These are phyloP conservation scores for Andrographis paniculata DNA, from an alignment of 305 asterid species.

Conservation along the genomic window DNA sequence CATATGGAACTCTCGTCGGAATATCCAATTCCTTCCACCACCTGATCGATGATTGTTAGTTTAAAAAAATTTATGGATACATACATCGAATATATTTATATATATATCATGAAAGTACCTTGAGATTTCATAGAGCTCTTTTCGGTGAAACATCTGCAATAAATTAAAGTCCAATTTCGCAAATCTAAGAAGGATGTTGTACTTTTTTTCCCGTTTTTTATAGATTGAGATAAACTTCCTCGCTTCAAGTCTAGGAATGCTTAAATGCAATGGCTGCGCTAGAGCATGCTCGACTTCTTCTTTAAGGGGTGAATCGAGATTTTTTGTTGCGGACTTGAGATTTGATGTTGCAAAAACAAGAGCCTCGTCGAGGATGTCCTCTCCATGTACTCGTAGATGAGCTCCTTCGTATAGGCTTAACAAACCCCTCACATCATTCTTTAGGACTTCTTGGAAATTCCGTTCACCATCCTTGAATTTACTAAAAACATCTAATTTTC, in stretches of 20 bases:
- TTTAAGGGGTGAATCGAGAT: slow-evolving; percentile 3
- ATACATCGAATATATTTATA: neutral
- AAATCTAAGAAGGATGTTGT: slow-evolving; percentile 13
- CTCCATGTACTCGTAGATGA: slow-evolving; percentile 17
- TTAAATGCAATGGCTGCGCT: slow-evolving; percentile 21
- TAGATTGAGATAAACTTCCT: slow-evolving; percentile 17
- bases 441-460: slow-evolving; percentile 15
- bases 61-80: neutral
- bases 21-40: slow-evolving; percentile 29
- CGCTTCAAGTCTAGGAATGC: slow-evolving; percentile 20
- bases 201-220: slow-evolving; percentile 15
- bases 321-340: slow-evolving; percentile 11
- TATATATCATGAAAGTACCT: slow-evolving; percentile 11
- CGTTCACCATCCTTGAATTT: slow-evolving; percentile 18
- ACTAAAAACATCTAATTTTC: slow-evolving; percentile 17
- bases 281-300: slow-evolving; percentile 24
- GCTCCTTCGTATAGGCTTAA: slow-evolving; percentile 29
- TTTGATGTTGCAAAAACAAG: slow-evolving; percentile 15
- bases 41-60: neutral
- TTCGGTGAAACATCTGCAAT: slow-evolving; percentile 19
- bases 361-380: slow-evolving; percentile 26
- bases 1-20: slow-evolving; percentile 18
- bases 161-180: slow-evolving; percentile 28
- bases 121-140: slow-evolving; percentile 21
- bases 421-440: slow-evolving; percentile 20